Evolutionary conservation across 2,329 filamentous ascomycete genomes (phyloP), one percentile per base, ranked within the genome.

Genomic region (Elsinoe necatrix): DNA sequence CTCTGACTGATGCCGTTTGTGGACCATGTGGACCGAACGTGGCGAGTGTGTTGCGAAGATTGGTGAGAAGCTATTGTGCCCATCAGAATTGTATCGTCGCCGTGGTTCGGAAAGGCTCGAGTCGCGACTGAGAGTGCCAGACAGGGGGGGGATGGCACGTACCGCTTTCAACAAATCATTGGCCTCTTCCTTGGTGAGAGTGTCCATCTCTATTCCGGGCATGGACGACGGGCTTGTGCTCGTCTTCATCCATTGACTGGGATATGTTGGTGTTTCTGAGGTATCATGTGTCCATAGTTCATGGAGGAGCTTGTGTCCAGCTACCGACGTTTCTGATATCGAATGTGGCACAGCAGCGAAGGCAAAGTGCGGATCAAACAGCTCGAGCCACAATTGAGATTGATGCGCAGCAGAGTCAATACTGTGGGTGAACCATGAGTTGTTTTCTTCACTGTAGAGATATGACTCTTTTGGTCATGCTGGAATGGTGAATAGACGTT

Each of bases 11-110:
- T 34, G 66, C 61, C 57, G 67, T 66, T 21, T 67, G 65, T 1
- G 63, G 57, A 21, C 66, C 67, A 37, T 64, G 61, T 55, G 65
- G 63, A 51, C 70, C 69, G 55, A 69, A 71, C 4, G 67, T 69
- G n/a, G 63, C 59, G 8, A 61, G 60, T 21, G 69, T 66, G 55
- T 71, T 71, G 39, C 65, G 64, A 11, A 72, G 64, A 55, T 69
- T 71, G 31, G 61, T 61, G 11, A 68, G 64, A 16, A 72, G 65
- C 69, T 71, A n/a, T n/a, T n/a, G 16, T 14, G 20, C 7, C 6
- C 6, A n/a, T 43, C 39, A 43, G 27, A 29, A 29, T 9, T 29
- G 27, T 29, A 29, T 9, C 27, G 9, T 29, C 9, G n/a, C 9
- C 27, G 9, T 4, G 27, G 9, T 4, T 4, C 27, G 27, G 9